A percentile compares a stretch with the other conserved stretches of the same genome.
phyloP scores from a whole-genome alignment of 2,329 filamentous ascomycete species.

The Botrytis galanthina region DNA sequence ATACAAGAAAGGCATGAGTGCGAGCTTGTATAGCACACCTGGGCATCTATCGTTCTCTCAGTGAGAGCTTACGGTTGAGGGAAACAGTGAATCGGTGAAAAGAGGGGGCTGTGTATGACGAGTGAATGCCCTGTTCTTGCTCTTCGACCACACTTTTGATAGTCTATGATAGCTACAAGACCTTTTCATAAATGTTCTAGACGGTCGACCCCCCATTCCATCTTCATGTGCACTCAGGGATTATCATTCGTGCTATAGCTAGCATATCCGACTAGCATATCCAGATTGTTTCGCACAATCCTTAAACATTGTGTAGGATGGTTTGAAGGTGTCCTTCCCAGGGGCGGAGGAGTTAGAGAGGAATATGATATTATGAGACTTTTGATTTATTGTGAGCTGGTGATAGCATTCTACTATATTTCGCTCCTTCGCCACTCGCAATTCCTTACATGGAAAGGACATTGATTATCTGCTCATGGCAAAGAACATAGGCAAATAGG shows the following conservation, averaged over 20 bases:
- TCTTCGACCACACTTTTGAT: background rate
- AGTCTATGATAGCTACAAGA: background rate
- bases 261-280: background rate
- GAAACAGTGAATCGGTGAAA: too few species aligned
- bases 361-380: background rate
- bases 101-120: background rate
- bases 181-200: background rate
- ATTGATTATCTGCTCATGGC: background rate
- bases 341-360: too few species aligned
- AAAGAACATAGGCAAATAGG: background rate
- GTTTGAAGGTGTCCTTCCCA: background rate
- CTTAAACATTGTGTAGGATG: background rate
- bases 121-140: background rate
- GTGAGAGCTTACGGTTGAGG: too few species aligned
- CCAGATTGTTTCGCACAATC: background rate
- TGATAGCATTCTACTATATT: background rate
- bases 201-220: rapidly evolving
- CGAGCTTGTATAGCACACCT: background rate
- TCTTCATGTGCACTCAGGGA: rapidly evolving
- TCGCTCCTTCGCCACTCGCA: background rate
- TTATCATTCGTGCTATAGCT: background rate
- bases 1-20: background rate
- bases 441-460: background rate
- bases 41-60: background rate
- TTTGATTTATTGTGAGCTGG: background rate